A percentile compares a stretch with the other conserved stretches of the same genome.
Evolutionary conservation across 2,329 filamentous ascomycete species (phyloP).

Genomic region (Emergomyces orientalis): DNA sequence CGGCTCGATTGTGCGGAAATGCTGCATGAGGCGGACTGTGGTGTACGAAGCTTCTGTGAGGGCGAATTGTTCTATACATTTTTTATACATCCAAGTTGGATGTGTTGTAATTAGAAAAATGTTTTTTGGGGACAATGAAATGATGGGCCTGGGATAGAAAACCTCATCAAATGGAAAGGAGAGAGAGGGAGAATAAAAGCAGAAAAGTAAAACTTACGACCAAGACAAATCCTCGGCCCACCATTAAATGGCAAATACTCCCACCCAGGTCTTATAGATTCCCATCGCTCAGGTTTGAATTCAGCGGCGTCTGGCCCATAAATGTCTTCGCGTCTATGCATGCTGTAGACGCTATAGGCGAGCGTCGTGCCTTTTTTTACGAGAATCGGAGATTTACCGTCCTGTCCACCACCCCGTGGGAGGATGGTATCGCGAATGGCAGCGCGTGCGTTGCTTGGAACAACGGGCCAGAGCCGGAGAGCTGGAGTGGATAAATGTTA

Average conservation of each 20-base stretch:
- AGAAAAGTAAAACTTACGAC: slow-evolving; percentile 24
- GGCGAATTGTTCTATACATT: slow-evolving; percentile 33
- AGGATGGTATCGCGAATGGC: slow-evolving; percentile 65
- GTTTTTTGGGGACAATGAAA: not conserved
- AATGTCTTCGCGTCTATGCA: slow-evolving; percentile 43
- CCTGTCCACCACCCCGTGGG: slow-evolving; percentile 51
- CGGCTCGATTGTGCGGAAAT: slow-evolving; percentile 30
- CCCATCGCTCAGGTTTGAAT: slow-evolving; percentile 45
- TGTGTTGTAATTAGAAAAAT: not conserved
- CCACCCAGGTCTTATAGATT: slow-evolving; percentile 44
- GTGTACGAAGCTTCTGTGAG: slow-evolving; percentile 36
- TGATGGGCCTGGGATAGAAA: not conserved
- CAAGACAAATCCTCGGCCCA: slow-evolving; percentile 47
- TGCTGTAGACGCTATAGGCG: slow-evolving; percentile 43
- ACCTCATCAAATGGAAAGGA: not conserved
- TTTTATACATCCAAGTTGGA: not conserved
- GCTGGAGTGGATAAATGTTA: slow-evolving; percentile 20
- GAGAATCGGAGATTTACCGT: slow-evolving; percentile 38
- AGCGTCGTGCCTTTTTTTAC: slow-evolving; percentile 41
- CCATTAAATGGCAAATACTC: slow-evolving; percentile 48
- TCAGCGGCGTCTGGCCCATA: slow-evolving; percentile 26
- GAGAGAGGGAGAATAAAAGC: not conserved
- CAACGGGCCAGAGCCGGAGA: slow-evolving; percentile 64
- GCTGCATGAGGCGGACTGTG: slow-evolving; percentile 30
- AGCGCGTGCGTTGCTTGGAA: slow-evolving; percentile 68